Evolutionary conservation across 768 basidiomycete species (phyloP).

Genomic region (Leucocoprinus sp.): DNA sequence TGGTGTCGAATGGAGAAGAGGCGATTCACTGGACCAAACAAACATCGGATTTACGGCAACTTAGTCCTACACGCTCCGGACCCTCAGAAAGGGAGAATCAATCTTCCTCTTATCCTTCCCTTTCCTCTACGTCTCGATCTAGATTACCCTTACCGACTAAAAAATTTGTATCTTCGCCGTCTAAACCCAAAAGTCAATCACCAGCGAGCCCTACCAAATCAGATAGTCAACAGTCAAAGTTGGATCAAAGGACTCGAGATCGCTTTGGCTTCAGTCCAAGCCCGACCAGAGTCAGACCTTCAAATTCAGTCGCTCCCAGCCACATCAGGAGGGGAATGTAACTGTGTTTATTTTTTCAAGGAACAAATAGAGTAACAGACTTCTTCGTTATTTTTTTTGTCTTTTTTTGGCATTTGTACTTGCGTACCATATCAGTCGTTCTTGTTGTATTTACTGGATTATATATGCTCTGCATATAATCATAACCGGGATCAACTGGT

Average conservation of each 20-base stretch:
- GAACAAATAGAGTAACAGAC: not conserved
- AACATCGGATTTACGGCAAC: constrained; percentile 8
- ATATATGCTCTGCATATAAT: constrained; percentile 8
- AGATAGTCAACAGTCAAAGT: not conserved
- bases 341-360: not conserved
- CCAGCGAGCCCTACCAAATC: constrained; percentile 1
- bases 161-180: not conserved
- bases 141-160: not conserved
- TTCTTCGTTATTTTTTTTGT: not conserved
- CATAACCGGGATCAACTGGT: not conserved
- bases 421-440: constrained; percentile 1
- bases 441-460: constrained; percentile 8
- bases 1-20: constrained; percentile 7
- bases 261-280: not conserved
- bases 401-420: constrained; percentile 5
- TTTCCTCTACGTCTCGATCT: not conserved
- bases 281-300: not conserved
- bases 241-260: not conserved
- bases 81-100: not conserved
- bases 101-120: not conserved
- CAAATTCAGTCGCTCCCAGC: not conserved
- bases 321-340: not conserved
- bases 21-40: constrained; percentile 8
- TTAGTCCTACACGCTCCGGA: constrained; percentile 6
- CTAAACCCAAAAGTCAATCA: constrained; percentile 1